A percentile compares a stretch with the other conserved stretches of the same genome.
Conservation (phyloP, 768 basidiomycete genomes). For the Suillus fuscotomentosus region DNA sequence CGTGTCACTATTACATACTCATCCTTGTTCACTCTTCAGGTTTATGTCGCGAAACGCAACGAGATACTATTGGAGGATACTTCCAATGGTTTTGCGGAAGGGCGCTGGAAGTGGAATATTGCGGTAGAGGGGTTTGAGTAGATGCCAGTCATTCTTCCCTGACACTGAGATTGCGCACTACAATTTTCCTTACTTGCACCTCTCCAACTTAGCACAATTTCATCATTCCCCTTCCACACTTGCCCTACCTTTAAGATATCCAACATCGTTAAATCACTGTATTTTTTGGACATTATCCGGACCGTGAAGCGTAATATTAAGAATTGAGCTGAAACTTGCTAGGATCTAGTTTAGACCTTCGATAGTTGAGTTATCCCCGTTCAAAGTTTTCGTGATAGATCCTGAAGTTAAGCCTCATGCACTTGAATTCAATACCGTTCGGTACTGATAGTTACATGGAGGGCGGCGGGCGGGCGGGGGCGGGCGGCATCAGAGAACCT, state of each 20-base stretch:
- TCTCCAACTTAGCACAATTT: background rate
- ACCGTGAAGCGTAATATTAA: background rate
- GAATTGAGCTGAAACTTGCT: background rate
- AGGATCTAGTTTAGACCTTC: background rate
- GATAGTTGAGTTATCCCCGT: too few species aligned
- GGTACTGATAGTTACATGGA: background rate
- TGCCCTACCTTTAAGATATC: background rate
- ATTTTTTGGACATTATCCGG: background rate
- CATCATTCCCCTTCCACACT: background rate
- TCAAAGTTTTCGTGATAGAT: background rate
- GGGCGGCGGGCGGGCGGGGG: too few species aligned
- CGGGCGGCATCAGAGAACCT: too few species aligned
- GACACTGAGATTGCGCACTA: background rate
- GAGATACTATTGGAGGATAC: conserved; percentile 96
- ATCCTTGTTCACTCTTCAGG: conserved; percentile 34
- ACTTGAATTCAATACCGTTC: background rate
- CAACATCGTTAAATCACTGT: background rate
- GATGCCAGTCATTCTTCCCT: conserved; percentile 9
- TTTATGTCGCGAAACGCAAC: conserved; percentile 96
- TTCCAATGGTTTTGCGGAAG: conserved; percentile 84
- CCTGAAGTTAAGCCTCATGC: background rate
- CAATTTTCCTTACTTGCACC: background rate
- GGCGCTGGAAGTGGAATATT: conserved; percentile 81
- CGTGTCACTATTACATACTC: background rate
- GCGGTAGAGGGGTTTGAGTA: conserved; percentile 68